Conservation (phyloP, 2,329 filamentous ascomycete species). For the Exophiala sp. region DNA sequence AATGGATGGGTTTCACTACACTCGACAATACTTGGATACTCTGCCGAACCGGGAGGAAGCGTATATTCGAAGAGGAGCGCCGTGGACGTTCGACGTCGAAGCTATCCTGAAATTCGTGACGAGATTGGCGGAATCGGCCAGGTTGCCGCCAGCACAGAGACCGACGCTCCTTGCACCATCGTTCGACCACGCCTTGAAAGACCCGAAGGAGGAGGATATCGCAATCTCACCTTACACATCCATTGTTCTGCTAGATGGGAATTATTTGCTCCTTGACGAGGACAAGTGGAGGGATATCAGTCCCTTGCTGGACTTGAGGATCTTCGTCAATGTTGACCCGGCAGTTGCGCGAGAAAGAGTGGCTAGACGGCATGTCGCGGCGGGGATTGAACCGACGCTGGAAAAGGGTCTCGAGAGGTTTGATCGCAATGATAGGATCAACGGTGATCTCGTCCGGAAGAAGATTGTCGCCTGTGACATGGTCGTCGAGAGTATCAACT, state of each 20-base stretch:
- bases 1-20: constrained; percentile 39
- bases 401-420: constrained; percentile 35
- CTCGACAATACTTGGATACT: constrained; percentile 30
- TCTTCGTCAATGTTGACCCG: constrained; percentile 40
- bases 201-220: constrained; percentile 32
- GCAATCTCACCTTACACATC: constrained; percentile 27
- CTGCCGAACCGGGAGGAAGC: constrained; percentile 35
- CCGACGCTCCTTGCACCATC: constrained; percentile 31
- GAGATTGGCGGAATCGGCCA: constrained; percentile 29
- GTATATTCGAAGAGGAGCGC: constrained; percentile 35
- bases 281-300: constrained; percentile 34
- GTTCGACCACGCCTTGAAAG: constrained; percentile 36
- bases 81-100: constrained; percentile 36
- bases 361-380: constrained; percentile 37
- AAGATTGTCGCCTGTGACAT: constrained; percentile 31
- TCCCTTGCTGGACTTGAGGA: constrained; percentile 37
- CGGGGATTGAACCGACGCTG: constrained; percentile 39
- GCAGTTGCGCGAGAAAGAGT: constrained; percentile 36
- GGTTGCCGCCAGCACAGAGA: constrained; percentile 6
- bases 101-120: constrained; percentile 32
- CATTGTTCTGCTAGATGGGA: constrained; percentile 30
- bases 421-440: constrained; percentile 38
- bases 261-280: constrained; percentile 30
- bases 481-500: constrained; percentile 28
- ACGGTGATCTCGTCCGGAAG: constrained; percentile 32